These are phyloP conservation scores for Patellaria atrata DNA, from an alignment of 495 filamentous ascomycete genomes.

Conservation along the genomic window DNA sequence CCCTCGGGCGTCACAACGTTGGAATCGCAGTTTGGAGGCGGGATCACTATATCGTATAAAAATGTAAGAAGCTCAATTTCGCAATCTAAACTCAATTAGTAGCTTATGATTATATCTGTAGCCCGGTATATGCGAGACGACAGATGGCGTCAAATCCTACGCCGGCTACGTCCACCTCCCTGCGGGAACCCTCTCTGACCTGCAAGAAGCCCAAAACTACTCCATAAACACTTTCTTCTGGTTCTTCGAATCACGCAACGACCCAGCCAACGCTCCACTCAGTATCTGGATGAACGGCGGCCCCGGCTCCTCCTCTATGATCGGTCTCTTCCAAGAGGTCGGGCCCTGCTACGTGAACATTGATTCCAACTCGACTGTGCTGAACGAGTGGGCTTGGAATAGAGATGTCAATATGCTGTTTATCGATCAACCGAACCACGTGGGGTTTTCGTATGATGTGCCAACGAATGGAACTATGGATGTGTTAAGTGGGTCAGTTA, in stretches of 20 bases:
- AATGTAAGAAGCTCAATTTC: conserved; percentile 29
- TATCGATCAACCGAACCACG: conserved; percentile 10
- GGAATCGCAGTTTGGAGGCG: conserved; percentile 42
- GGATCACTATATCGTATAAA: conserved; percentile 50
- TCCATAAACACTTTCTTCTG: conserved; percentile 6
- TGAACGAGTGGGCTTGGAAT: conserved; percentile 10
- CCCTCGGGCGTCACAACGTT: conserved; percentile 40
- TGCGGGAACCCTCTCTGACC: conserved; percentile 29
- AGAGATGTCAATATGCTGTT: conserved; percentile 29
- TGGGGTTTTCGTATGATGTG: conserved; percentile 25
- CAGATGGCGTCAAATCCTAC: conserved; percentile 19
- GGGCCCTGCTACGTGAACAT: conserved; percentile 34
- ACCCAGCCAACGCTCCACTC: conserved; percentile 35
- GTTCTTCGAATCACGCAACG: conserved; percentile 38
- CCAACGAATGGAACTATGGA: conserved; percentile 37
- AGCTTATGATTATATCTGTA: too few relatives aligned
- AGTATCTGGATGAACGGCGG: conserved; percentile 23
- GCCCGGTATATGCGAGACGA: conserved; percentile 21
- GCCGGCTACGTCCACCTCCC: conserved; percentile 35
- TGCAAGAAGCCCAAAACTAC: too few relatives aligned
- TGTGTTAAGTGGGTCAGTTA: conserved; percentile 4
- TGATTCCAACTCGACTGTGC: conserved; percentile 23
- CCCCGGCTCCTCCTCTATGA: conserved; percentile 21
- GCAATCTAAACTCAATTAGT: neutral
- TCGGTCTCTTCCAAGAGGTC: conserved; percentile 16